Base-by-base conservation (phyloP, 192 early-diverging fungal species). In the Coemansia sp. region DNA sequence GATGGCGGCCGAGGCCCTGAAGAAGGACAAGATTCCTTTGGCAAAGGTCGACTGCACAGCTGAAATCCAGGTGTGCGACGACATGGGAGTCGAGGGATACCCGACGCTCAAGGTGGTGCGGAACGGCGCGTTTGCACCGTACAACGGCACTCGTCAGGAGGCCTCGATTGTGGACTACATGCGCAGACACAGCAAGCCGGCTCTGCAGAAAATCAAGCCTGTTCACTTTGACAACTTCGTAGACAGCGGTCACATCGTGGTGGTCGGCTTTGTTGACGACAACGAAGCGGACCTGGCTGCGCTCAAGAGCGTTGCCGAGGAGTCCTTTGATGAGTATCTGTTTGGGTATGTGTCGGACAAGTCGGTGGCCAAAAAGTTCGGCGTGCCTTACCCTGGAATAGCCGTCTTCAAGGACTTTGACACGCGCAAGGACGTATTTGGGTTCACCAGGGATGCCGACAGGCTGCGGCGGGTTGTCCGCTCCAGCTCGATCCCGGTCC, bases 1-100 rank as follows among this genome's bases (percentile, higher is more conserved):
- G 72, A 75, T 74, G 45, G 95, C 96, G 55, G 96, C 95, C 57
- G 87, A 88, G 19, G 63, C 78, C 50, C 83, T 98, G 65, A 91
- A 94, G 83, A 64, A 80, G 22, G 74, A 83, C 48, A 78, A 74
- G 19, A 85, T 95, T 61, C 82, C 85, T 34, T 64, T 98, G 61
- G 95, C 93, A 71, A 95, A 98, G 77, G 93, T 98, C 11, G 95
- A 98, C 82, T 98, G 96, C 84, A 95, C 92, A 4, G 84, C 80
- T n/a, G 88, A 97, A 62, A 70, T 82, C 25, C 83, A 84, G 18
- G 62, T 94, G 35, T 98, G 96, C 80, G 82, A 86, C 39, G 84
- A 90, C 47, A 72, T 89, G 50, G 87, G 85, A 16, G 81, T 98
- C 50, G 56, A 80, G 60, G 96, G 95, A 36, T 97, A 89, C 83